Conservation (phyloP, 345 rosid species). For the Populus euphratica region DNA sequence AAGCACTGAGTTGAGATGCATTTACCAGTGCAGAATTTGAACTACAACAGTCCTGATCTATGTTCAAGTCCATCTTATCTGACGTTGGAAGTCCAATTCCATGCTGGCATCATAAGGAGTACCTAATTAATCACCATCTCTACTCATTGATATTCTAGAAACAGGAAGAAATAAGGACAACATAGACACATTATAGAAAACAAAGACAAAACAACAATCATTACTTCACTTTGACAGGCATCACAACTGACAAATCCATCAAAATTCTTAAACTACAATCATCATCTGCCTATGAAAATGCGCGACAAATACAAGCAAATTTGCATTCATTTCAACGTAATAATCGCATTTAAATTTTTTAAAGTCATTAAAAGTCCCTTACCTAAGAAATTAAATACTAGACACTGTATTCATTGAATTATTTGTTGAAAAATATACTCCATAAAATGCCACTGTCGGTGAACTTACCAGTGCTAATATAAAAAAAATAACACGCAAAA, state of each 20-base stretch:
- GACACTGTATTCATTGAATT: neutral
- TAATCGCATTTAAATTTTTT: too few relatives aligned
- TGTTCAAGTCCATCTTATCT: constrained; percentile 32
- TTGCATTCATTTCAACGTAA: too few relatives aligned
- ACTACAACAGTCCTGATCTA: constrained; percentile 24
- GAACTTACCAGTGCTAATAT: neutral
- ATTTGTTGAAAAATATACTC: neutral
- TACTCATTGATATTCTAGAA: constrained; percentile 29
- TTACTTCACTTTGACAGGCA: neutral
- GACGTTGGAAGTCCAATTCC: constrained; percentile 18
- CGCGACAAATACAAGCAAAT: too few relatives aligned
- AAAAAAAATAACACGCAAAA: too few relatives aligned
- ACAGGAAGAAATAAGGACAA: neutral
- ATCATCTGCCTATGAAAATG: too few relatives aligned
- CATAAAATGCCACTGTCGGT: neutral
- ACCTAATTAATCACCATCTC: constrained; percentile 14
- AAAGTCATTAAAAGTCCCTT: neutral
- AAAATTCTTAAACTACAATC: too few relatives aligned
- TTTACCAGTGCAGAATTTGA: constrained; percentile 10
- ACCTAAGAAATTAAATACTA: neutral
- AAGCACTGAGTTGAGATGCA: constrained; percentile 11
- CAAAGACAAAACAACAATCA: neutral
- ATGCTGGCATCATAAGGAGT: constrained; percentile 8
- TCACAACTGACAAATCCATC: neutral
- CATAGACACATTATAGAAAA: neutral